phyloP scores from a whole-genome alignment of 192 early-diverging fungal genomes.

The Coemansia sp. region DNA sequence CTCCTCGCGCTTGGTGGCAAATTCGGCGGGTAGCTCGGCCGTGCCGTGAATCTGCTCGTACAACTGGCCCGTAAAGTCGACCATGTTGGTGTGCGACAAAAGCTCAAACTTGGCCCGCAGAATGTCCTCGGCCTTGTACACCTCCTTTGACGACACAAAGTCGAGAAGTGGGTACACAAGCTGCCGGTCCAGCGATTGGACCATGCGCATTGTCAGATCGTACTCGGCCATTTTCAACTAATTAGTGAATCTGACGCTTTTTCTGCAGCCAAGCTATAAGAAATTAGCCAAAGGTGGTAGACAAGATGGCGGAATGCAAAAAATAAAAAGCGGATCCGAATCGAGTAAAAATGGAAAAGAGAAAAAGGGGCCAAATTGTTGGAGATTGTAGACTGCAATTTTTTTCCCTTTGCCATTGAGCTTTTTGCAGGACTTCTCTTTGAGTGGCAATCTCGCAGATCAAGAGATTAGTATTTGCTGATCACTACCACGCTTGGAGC shows the following conservation, averaged over 20 bases:
- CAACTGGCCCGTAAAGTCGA: conserved; percentile 86
- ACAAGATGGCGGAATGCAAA: conserved; percentile 3
- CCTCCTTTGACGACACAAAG: conserved; percentile 81
- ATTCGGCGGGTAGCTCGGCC: conserved; percentile 74
- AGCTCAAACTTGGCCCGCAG: conserved; percentile 89
- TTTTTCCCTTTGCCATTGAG: not conserved
- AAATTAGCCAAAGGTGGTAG: not conserved
- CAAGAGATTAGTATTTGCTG: not conserved
- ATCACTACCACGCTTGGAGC: not conserved
- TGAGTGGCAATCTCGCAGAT: not conserved
- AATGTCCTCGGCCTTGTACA: conserved; percentile 77
- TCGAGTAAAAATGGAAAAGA: not conserved
- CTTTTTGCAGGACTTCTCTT: conserved; percentile 7
- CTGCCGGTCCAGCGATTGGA: conserved; percentile 90
- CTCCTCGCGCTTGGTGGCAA: conserved; percentile 73
- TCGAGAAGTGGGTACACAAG: conserved; percentile 89
- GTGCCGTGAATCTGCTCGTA: conserved; percentile 79
- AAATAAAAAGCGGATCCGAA: conserved; percentile 10
- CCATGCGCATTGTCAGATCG: conserved; percentile 81
- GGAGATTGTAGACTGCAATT: conserved; percentile 3
- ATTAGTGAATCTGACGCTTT: conserved; percentile 13
- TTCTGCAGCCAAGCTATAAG: not conserved
- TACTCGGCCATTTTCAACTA: conserved; percentile 58
- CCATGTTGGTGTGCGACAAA: conserved; percentile 88
- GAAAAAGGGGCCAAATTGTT: not conserved